phyloP scores from a whole-genome alignment of 805 yeast species.

The Alloascoidea hylecoeti region DNA sequence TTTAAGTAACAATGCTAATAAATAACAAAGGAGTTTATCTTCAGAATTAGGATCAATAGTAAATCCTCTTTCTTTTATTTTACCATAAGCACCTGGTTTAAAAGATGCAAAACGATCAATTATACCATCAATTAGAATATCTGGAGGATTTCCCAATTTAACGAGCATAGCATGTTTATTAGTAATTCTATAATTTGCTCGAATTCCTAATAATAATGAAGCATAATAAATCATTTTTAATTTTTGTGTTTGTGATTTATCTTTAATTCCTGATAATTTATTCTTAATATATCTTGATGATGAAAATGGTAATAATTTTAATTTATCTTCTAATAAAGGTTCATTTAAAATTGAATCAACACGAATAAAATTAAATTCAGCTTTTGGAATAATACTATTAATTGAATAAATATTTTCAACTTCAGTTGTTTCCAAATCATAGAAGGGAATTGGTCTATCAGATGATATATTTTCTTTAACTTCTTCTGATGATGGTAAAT shows the following conservation, averaged over 20 bases:
- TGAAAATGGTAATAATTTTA: conserved; percentile 48
- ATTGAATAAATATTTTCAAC: conserved; percentile 78
- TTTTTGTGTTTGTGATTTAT: conserved; percentile 28
- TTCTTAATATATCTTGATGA: conserved; percentile 42
- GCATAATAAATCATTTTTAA: conserved; percentile 67
- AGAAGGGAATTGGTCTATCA: conserved; percentile 76
- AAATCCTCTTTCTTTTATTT: conserved; percentile 63
- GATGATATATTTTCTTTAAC: conserved; percentile 40
- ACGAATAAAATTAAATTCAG: conserved; percentile 50
- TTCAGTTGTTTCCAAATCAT: conserved; percentile 62
- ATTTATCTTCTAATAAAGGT: conserved; percentile 28
- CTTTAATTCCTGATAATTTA: conserved; percentile 15
- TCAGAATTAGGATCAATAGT: conserved; percentile 79
- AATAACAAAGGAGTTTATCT: conserved; percentile 72
- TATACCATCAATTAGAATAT: conserved; percentile 54
- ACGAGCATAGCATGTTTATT: conserved; percentile 46
- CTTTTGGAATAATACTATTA: conserved; percentile 50
- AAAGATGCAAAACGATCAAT: conserved; percentile 58
- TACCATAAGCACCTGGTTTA: conserved; percentile 53
- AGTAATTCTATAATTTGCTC: conserved; percentile 48
- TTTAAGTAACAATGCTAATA: conserved; percentile 60
- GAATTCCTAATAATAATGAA: conserved; percentile 63
- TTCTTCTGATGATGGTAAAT: conserved; percentile 58
- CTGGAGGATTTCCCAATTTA: conserved; percentile 59
- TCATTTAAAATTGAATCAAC: conserved; percentile 43